Evolutionary conservation across 352 stramenopile species (phyloP).

Genomic region (Achlya hypogyna): DNA sequence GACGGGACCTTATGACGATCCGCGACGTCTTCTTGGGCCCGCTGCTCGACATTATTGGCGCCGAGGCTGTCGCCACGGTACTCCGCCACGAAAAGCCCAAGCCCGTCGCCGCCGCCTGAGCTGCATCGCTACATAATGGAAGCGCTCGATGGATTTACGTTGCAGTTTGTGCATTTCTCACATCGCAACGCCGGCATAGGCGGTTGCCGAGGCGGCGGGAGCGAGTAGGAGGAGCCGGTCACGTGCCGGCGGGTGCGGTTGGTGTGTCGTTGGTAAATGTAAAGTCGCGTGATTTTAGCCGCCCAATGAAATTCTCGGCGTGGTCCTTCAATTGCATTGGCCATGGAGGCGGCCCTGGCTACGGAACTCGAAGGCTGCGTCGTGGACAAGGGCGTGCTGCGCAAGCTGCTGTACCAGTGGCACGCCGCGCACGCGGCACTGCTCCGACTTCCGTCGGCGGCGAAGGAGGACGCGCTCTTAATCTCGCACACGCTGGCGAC

Average conservation of each 20-base stretch:
- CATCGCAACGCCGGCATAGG: too few relatives aligned
- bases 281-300: too few relatives aligned
- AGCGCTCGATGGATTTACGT: too few relatives aligned
- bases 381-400: not conserved
- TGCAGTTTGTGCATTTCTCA: too few relatives aligned
- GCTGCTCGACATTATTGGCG: slow-evolving; percentile 54
- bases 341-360: too few relatives aligned
- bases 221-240: too few relatives aligned
- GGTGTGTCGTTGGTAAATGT: too few relatives aligned
- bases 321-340: too few relatives aligned
- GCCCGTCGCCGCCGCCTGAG: not conserved
- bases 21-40: slow-evolving; percentile 78
- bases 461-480: not conserved
- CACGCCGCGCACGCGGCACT: slow-evolving; percentile 10
- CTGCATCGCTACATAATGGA: not conserved
- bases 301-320: too few relatives aligned
- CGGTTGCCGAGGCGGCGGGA: not conserved
- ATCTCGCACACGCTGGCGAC: slow-evolving; percentile 7
- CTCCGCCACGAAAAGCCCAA: slow-evolving; percentile 38
- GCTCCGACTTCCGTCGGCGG: not conserved
- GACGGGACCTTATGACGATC: slow-evolving; percentile 51
- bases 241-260: too few relatives aligned
- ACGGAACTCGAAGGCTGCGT: too few relatives aligned
- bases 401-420: slow-evolving; percentile 13
- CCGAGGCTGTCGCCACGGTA: slow-evolving; percentile 65